Conservation (phyloP, 2,329 filamentous ascomycete species). For the Fusarium subglutinans region DNA sequence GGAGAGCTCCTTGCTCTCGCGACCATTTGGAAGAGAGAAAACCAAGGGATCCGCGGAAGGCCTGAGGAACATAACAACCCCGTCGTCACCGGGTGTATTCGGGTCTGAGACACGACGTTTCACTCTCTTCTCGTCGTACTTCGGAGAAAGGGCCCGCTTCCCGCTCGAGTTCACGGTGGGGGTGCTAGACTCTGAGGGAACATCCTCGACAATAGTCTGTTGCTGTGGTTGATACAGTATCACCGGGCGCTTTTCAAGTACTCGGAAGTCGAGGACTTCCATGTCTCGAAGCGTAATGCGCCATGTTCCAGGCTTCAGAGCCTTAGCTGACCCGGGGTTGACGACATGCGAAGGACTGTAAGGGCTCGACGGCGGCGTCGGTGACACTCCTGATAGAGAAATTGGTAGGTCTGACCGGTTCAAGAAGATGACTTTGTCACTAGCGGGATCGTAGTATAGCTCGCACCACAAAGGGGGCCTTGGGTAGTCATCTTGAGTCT, state of each 20-base stretch:
- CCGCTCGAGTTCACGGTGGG: slow-evolving; percentile 56
- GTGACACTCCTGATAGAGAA: slow-evolving; percentile 57
- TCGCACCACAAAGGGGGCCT: slow-evolving; percentile 67
- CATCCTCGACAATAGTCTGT: slow-evolving; percentile 42
- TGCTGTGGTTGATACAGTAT: slow-evolving; percentile 48
- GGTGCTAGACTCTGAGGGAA: slow-evolving; percentile 44
- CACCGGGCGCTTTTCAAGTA: slow-evolving; percentile 64
- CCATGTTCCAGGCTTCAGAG: slow-evolving; percentile 65
- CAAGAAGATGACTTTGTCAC: slow-evolving; percentile 65
- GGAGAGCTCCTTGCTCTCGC: slow-evolving; percentile 58
- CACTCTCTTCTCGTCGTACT: slow-evolving; percentile 57
- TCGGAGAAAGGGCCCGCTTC: slow-evolving; percentile 60
- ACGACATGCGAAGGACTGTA: slow-evolving; percentile 56
- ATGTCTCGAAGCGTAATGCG: slow-evolving; percentile 60
- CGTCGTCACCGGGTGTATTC: slow-evolving; percentile 50
- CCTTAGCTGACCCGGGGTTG: slow-evolving; percentile 56
- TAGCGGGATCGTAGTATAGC: slow-evolving; percentile 67
- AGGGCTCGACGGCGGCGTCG: slow-evolving; percentile 50
- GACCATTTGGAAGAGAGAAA: slow-evolving; percentile 60
- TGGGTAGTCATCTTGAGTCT: slow-evolving; percentile 53
- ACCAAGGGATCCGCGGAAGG: slow-evolving; percentile 60
- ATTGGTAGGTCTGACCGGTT: slow-evolving; percentile 66
- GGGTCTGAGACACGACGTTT: slow-evolving; percentile 51
- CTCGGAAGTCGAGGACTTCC: slow-evolving; percentile 66
- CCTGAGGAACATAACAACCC: slow-evolving; percentile 65